A percentile compares a stretch with the other conserved stretches of the same genome.
Evolutionary conservation across 2,329 filamentous ascomycete species (phyloP).

Genomic region (Aspergillus brasiliensis): DNA sequence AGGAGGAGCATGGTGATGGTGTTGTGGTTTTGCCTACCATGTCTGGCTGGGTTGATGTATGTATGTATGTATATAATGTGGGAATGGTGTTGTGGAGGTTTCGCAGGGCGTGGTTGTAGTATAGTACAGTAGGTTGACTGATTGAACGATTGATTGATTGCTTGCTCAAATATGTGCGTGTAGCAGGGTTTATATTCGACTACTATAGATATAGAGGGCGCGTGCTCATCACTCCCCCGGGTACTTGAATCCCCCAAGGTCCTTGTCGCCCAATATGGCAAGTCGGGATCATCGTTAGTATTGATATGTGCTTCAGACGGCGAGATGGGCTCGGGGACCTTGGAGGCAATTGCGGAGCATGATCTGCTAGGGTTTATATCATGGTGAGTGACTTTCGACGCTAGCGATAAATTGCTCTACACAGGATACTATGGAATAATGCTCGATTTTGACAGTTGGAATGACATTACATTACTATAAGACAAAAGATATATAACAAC

Average conservation of each 20-base stretch:
- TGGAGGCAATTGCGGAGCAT: constrained; percentile 13
- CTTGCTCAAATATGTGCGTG: too few relatives aligned
- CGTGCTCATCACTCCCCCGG: constrained; percentile 25
- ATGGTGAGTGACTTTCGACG: neutral
- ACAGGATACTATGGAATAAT: too few relatives aligned
- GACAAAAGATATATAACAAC: neutral
- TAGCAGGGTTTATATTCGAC: too few relatives aligned
- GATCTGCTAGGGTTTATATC: neutral
- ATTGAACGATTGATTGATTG: too few relatives aligned
- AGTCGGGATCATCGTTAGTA: neutral
- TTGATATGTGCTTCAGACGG: constrained; percentile 4
- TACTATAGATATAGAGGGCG: neutral
- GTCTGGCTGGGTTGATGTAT: neutral
- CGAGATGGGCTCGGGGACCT: constrained; percentile 27
- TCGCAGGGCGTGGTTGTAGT: too few relatives aligned
- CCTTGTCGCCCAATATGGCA: constrained; percentile 20
- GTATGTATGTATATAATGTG: neutral
- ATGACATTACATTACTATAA: constrained; percentile 16
- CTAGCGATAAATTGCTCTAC: neutral
- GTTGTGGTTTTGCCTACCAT: constrained; percentile 8
- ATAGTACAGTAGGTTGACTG: too few relatives aligned
- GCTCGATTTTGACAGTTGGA: too few relatives aligned
- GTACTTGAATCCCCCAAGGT: constrained; percentile 39
- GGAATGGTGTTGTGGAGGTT: neutral
- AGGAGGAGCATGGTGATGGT: neutral